phyloP scores from a whole-genome alignment of 83 land plant species.

The Picea mariana region DNA sequence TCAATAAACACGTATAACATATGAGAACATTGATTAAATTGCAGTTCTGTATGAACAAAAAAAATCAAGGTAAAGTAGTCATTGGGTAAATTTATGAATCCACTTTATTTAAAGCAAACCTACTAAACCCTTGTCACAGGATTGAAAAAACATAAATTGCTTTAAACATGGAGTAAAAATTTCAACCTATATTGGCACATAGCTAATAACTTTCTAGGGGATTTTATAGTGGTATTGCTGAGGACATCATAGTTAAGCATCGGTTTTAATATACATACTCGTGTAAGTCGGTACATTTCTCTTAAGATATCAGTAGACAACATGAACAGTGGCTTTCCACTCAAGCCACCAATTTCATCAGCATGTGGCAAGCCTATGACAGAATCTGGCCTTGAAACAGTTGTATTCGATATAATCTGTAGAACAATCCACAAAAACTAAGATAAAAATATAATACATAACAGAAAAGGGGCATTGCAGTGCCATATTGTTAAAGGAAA shows the following conservation, averaged over 20 bases:
- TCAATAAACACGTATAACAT: neutral
- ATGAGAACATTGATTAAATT: neutral
- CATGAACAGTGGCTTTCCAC: constrained; percentile 90
- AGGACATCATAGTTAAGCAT: neutral
- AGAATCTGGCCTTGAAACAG: constrained; percentile 88
- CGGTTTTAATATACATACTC: constrained; percentile 42
- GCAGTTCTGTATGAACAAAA: too few relatives aligned
- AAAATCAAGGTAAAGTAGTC: too few relatives aligned
- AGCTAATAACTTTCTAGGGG: neutral
- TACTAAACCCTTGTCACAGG: neutral
- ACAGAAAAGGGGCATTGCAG: neutral
- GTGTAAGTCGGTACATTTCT: constrained; percentile 92
- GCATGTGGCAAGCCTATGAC: constrained; percentile 61
- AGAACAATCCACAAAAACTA: neutral
- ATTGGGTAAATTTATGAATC: too few relatives aligned
- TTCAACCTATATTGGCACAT: neutral
- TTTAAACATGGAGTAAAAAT: neutral
- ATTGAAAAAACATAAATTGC: neutral
- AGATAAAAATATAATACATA: neutral
- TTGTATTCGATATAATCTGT: constrained; percentile 95
- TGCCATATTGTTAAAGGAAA: neutral
- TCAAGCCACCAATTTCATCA: constrained; percentile 88
- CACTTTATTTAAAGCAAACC: neutral
- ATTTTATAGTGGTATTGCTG: neutral
- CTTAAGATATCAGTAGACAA: constrained; percentile 76